Evolutionary conservation across 2,329 filamentous ascomycete species (phyloP).

Genomic region (Colletotrichum truncatum): DNA sequence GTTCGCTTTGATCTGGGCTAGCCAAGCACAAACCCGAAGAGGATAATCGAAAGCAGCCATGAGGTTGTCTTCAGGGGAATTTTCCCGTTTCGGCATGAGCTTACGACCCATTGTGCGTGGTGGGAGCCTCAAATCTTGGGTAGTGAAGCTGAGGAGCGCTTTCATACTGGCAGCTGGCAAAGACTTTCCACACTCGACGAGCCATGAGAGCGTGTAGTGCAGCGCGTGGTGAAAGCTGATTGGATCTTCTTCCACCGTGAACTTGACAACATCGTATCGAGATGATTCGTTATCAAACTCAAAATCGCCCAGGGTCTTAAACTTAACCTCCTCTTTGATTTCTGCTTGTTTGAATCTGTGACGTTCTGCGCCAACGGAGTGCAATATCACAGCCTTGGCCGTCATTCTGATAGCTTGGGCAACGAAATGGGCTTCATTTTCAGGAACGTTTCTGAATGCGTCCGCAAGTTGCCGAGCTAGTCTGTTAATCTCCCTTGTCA

Average conservation of each 20-base stretch:
- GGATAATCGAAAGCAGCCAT: conserved; percentile 93
- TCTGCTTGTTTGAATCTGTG: conserved; percentile 86
- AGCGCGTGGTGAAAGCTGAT: conserved; percentile 98
- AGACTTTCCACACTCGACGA: conserved; percentile 87
- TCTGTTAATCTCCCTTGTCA: conserved; percentile 94
- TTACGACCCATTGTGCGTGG: conserved; percentile 70
- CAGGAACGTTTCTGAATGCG: conserved; percentile 77
- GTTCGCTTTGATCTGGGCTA: conserved; percentile 96
- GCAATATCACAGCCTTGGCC: conserved; percentile 85
- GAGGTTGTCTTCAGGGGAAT: conserved; percentile 78
- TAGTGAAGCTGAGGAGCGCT: conserved; percentile 75
- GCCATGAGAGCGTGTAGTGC: conserved; percentile 96
- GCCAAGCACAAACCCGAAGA: conserved; percentile 91
- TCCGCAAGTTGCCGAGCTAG: conserved; percentile 90
- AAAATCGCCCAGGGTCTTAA: conserved; percentile 80
- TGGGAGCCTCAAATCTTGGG: conserved; percentile 73
- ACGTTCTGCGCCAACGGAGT: conserved; percentile 89
- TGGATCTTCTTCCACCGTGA: conserved; percentile 85
- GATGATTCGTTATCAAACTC: conserved; percentile 75
- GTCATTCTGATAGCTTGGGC: conserved; percentile 76
- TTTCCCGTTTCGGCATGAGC: conserved; percentile 64
- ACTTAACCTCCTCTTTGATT: conserved; percentile 85
- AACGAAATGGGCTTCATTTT: conserved; percentile 73
- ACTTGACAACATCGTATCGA: conserved; percentile 79
- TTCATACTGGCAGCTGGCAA: conserved; percentile 75